phyloP scores from a whole-genome alignment of 2,329 filamentous ascomycete genomes.

The Cytospora paraplurivora region DNA sequence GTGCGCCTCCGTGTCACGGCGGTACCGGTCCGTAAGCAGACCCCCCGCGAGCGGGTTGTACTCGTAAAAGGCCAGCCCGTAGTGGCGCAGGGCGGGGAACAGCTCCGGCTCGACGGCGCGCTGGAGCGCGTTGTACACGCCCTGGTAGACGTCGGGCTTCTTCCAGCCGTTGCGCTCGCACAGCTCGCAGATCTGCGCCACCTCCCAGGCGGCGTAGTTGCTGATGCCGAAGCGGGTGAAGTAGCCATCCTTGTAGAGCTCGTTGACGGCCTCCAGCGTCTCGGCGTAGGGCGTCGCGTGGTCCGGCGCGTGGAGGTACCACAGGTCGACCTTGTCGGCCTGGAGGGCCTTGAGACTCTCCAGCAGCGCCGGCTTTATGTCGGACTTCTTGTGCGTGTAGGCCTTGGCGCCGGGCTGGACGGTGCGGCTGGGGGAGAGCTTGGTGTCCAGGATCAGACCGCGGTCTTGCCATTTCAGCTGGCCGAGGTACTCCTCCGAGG shows the following conservation, averaged over 20 bases:
- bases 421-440: constrained; percentile 40
- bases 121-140: constrained; percentile 35
- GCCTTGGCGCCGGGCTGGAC: constrained; percentile 18
- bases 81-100: constrained; percentile 45
- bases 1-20: constrained; percentile 33
- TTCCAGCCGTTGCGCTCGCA: constrained; percentile 45
- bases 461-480: constrained; percentile 41
- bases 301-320: constrained; percentile 54
- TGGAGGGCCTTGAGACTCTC: constrained; percentile 43
- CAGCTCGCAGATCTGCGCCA: constrained; percentile 49
- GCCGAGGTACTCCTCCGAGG: constrained; percentile 59
- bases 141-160: constrained; percentile 49
- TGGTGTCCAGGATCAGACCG: constrained; percentile 47
- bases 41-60: constrained; percentile 50
- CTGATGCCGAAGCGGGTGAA: constrained; percentile 49
- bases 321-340: constrained; percentile 46
- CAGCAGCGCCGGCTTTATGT: constrained; percentile 39
- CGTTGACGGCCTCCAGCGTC: constrained; percentile 49
- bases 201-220: constrained; percentile 50
- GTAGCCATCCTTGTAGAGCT: constrained; percentile 46
- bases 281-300: constrained; percentile 47
- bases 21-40: constrained; percentile 46
- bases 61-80: constrained; percentile 45
- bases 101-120: constrained; percentile 44
- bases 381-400: constrained; percentile 33